phyloP scores from a whole-genome alignment of 306 rosid genomes.

The Abrus precatorius region DNA sequence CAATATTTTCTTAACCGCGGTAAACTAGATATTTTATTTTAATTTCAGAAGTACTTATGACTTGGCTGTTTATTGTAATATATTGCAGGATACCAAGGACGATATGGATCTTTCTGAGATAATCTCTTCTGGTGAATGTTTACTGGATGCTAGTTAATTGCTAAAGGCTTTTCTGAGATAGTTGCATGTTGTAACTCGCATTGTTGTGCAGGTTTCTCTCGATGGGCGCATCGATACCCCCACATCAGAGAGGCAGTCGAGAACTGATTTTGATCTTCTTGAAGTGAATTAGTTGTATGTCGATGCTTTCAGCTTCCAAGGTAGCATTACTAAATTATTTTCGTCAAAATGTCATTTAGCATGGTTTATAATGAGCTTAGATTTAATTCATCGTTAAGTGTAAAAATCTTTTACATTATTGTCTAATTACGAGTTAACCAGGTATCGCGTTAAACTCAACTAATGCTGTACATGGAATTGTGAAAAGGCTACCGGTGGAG shows the following conservation, averaged over 20 bases:
- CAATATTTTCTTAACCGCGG: conserved; percentile 12
- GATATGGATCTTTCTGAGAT: conserved; percentile 85
- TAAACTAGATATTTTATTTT: conserved; percentile 22
- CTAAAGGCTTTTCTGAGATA: conserved; percentile 20
- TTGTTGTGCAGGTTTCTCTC: conserved; percentile 68
- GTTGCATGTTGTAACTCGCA: conserved; percentile 5
- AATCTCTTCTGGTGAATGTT: conserved; percentile 62
- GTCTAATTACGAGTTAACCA: neutral
- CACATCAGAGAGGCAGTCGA: conserved; percentile 63
- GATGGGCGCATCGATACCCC: conserved; percentile 79
- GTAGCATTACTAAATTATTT: conserved; percentile 15
- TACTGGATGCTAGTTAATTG: conserved; percentile 16
- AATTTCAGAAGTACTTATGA: conserved; percentile 12
- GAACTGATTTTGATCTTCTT: conserved; percentile 37
- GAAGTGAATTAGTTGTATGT: conserved; percentile 27
- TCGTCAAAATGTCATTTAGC: neutral
- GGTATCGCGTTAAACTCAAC: neutral
- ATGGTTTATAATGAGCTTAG: neutral
- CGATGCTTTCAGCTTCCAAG: conserved; percentile 34
- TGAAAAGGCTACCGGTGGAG: neutral
- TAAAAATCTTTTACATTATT: neutral
- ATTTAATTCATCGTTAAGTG: neutral
- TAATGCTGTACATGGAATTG: conserved; percentile 2
- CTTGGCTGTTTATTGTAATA: conserved; percentile 4
- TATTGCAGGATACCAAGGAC: conserved; percentile 67